Conservation (phyloP, 2,329 filamentous ascomycete species). For the Cryphonectria parasitica region DNA sequence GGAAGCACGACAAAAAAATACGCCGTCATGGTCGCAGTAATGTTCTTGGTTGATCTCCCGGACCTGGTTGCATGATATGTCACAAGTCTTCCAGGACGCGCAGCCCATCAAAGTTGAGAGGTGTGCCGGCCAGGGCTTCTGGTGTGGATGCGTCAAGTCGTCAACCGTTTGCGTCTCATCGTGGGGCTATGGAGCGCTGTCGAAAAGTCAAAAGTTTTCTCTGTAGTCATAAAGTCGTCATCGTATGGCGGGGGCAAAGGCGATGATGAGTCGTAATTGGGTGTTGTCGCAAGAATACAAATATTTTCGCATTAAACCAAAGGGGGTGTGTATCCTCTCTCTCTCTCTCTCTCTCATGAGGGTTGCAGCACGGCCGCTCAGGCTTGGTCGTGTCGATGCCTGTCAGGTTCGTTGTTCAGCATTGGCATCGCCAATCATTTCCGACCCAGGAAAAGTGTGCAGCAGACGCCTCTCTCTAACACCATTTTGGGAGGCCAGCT, state of each 20-base stretch:
- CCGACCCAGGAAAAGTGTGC: constrained; percentile 9
- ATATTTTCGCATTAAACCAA: constrained; percentile 19
- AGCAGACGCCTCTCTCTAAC: constrained; percentile 27
- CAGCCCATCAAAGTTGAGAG: constrained; percentile 13
- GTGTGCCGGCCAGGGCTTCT: constrained; percentile 30
- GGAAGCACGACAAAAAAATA: constrained; percentile 15
- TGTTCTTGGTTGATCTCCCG: background rate
- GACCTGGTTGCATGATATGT: constrained; percentile 12
- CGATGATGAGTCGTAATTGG: constrained; percentile 30
- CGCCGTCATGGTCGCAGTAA: constrained; percentile 6
- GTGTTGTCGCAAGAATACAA: constrained; percentile 30
- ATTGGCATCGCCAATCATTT: constrained; percentile 27
- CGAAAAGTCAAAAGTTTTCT: constrained; percentile 6
- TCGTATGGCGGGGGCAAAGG: constrained; percentile 26
- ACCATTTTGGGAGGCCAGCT: constrained; percentile 16
- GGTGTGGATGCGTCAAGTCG: constrained; percentile 43
- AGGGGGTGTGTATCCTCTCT: constrained; percentile 1
- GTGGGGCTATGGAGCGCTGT: constrained; percentile 11
- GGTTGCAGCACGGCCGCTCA: background rate
- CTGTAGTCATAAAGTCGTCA: constrained; percentile 32
- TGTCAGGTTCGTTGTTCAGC: constrained; percentile 22
- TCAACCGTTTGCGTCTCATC: constrained; percentile 56
- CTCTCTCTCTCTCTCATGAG: background rate
- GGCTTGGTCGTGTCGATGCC: constrained; percentile 16
- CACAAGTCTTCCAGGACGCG: background rate